Evolutionary conservation across 1,284 basidiomycete genomes (phyloP), one percentile per base, ranked within the genome.

Genomic region (Moesziomyces aphidis): DNA sequence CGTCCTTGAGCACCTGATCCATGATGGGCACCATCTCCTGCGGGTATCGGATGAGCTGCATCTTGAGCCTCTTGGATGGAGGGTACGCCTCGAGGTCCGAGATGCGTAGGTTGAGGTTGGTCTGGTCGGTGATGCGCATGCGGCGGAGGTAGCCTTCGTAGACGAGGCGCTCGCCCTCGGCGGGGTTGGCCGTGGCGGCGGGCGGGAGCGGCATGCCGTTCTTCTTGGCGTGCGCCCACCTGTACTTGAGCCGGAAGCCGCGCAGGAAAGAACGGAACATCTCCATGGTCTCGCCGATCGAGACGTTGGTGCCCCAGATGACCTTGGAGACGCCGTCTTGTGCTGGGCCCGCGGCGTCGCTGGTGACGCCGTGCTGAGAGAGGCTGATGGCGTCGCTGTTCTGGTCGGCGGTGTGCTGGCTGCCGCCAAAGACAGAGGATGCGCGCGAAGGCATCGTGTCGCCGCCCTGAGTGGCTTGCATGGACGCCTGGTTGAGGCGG

Each of bases 281-380:
- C 80, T 91, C 91, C 93, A 97, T 97, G 13, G 92, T 92, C 85
- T 97, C 93, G 6, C 90, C 89, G 23, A 98, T 89, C 75, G 93
- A 92, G 71, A 99, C 94, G 3, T 92, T 95, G 1, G 96, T 99
- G 42, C 96, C 96, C 96, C 96, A 98, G 76, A 98, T 94, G 48
- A 84, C 94, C 64, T 93, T 92, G 66, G 86, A 85, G 51, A 93
- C 91, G 65, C 92, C 92, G 68, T 93, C 81, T 8, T 59, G 56
- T 1, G 68, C 68, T 17, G 68, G 48, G 17, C 61, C 69, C 21
- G 64, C 62, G 39, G 58, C 73, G 26, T 80, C 75, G 43, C 76
- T 74, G 45, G 69, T 64, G 28, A 58, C 44, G 28, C 58, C 68
- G 15, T 75, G 66, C 45, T 82, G 80, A 13, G 82, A 84, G 46